Percentiles rank a stretch among this genome's conserved stretches.
Evolutionary conservation across 495 filamentous ascomycete genomes (phyloP).

Genomic region (Neurospora hispaniola): DNA sequence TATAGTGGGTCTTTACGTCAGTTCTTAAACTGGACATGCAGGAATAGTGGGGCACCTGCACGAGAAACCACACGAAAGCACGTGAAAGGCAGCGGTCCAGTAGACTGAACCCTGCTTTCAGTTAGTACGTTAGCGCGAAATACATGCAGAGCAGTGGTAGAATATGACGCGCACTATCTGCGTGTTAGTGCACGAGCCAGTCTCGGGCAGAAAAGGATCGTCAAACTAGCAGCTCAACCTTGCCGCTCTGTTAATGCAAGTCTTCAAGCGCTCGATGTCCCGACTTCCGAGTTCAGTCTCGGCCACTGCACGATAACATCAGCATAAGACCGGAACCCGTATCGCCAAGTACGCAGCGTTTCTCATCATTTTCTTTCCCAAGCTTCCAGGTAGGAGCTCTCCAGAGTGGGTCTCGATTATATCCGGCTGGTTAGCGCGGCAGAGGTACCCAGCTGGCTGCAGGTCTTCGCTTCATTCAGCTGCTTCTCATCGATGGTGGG

Average conservation of each 20-base stretch:
- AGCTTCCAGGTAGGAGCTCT: neutral
- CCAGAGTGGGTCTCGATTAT: neutral
- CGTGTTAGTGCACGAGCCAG: neutral
- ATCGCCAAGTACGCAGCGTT: neutral
- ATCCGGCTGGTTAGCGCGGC: neutral
- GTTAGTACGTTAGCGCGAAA: neutral
- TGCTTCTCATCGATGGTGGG: neutral
- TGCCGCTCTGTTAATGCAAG: neutral
- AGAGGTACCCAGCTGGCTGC: neutral
- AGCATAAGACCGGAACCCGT: neutral
- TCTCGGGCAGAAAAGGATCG: neutral
- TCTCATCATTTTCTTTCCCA: too few relatives aligned
- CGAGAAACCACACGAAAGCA: neutral
- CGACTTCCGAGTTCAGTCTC: neutral
- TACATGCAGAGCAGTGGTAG: neutral
- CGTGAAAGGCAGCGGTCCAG: neutral
- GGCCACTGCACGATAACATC: neutral
- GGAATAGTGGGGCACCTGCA: neutral
- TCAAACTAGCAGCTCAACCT: neutral
- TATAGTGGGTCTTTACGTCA: neutral
- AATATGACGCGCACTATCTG: neutral
- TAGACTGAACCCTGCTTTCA: neutral
- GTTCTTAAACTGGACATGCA: neutral
- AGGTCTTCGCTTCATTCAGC: neutral
- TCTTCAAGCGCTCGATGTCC: neutral